Conservation (phyloP, 139 green algal genomes). For the Chlamydomonas sp. region DNA sequence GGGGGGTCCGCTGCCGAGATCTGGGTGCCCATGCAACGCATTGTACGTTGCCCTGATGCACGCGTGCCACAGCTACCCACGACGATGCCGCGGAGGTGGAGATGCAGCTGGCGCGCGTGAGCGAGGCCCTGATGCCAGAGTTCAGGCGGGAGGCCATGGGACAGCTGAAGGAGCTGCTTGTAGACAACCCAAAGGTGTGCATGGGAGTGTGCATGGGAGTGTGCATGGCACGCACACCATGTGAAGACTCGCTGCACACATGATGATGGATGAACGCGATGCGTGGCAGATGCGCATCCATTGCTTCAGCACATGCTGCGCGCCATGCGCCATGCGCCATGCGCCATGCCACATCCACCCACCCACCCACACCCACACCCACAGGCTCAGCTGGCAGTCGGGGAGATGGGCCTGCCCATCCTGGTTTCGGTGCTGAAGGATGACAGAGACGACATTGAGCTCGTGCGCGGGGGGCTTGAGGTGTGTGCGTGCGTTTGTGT, state of each 20-base stretch:
- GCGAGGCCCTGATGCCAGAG: conserved; percentile 58
- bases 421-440: conserved; percentile 60
- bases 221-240: no score
- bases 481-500: neutral
- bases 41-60: no score
- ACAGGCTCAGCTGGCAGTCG: conserved; percentile 61
- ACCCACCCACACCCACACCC: no score
- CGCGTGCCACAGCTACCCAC: conserved; percentile 20
- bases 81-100: conserved; percentile 63
- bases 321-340: no score
- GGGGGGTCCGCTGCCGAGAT: no score
- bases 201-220: no score
- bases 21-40: no score
- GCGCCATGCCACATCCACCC: neutral
- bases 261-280: no score
- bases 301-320: neutral
- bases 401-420: conserved; percentile 65
- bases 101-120: conserved; percentile 63
- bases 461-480: conserved; percentile 73
- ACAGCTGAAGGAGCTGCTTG: conserved; percentile 58
- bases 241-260: no score
- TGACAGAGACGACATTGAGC: conserved; percentile 69
- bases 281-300: conserved; percentile 2
- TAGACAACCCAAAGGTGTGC: conserved; percentile 39
- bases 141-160: conserved; percentile 66